Percentiles rank a stretch among this genome's conserved stretches.
These are phyloP conservation scores for Macrophomina tecta DNA, from an alignment of 2,329 filamentous ascomycete genomes.

Conservation along the genomic window DNA sequence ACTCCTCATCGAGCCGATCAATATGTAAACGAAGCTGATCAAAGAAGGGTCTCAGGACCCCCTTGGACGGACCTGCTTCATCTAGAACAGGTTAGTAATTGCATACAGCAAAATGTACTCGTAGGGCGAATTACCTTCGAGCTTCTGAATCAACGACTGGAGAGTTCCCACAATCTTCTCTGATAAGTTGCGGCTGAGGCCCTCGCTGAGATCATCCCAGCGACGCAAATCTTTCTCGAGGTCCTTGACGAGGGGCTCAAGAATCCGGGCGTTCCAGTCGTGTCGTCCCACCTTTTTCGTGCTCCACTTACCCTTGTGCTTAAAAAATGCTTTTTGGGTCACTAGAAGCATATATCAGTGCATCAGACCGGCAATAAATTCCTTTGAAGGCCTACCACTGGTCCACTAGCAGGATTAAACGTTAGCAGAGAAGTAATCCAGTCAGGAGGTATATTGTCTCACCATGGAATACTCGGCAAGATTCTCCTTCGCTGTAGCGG, in stretches of 20 bases:
- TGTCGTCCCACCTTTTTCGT: background rate
- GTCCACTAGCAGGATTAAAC: background rate
- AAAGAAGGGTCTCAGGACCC: background rate
- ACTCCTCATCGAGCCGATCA: conserved; percentile 14
- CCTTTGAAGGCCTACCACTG: background rate
- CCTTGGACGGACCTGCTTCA: background rate
- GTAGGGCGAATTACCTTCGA: background rate
- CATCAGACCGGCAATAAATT: background rate
- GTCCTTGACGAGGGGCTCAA: conserved; percentile 2
- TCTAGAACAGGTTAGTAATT: background rate
- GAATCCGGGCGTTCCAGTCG: conserved; percentile 28
- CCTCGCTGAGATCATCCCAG: background rate
- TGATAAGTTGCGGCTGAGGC: background rate
- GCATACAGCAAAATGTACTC: background rate
- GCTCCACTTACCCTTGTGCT: conserved; percentile 3
- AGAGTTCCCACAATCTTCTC: background rate
- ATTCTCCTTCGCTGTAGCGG: background rate
- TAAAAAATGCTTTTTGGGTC: conserved; percentile 1
- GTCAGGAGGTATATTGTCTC: background rate
- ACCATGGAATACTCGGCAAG: background rate
- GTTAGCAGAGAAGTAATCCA: background rate
- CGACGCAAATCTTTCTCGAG: conserved; percentile 7
- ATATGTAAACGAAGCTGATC: conserved; percentile 27
- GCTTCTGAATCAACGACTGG: background rate
- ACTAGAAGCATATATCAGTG: background rate